Conservation (phyloP, 148 eudicot genomes). For the Cornus controversa region DNA sequence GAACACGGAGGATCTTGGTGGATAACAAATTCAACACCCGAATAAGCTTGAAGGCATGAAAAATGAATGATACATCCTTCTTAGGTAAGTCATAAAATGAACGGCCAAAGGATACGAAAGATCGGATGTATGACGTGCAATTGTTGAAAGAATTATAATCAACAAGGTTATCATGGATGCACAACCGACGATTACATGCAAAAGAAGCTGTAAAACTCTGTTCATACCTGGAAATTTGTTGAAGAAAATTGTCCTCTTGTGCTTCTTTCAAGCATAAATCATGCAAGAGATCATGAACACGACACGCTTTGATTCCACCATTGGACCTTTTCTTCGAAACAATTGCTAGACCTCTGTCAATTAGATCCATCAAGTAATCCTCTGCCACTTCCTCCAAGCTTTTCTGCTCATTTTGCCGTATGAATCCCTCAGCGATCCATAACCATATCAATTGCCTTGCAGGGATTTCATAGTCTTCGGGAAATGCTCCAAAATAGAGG, state of each 20-base stretch:
- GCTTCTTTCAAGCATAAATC: conserved; percentile 22
- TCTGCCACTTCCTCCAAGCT: not conserved
- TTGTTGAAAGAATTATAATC: too few relatives aligned
- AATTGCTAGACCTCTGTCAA: conserved; percentile 19
- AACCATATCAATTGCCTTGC: conserved; percentile 9
- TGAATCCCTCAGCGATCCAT: conserved; percentile 27
- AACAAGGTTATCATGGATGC: too few relatives aligned
- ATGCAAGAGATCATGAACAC: conserved; percentile 23
- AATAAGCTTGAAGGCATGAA: too few relatives aligned
- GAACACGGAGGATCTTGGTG: not conserved
- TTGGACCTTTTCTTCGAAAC: not conserved
- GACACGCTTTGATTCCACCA: conserved; percentile 17
- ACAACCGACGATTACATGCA: too few relatives aligned
- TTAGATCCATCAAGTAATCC: conserved; percentile 22
- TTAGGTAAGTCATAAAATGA: too few relatives aligned
- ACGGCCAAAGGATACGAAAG: too few relatives aligned
- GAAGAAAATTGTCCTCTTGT: conserved; percentile 15
- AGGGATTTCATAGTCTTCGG: conserved; percentile 1
- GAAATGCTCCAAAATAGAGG: not conserved
- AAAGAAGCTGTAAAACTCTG: too few relatives aligned
- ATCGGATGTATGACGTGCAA: too few relatives aligned
- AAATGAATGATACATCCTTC: too few relatives aligned
- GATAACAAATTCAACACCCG: conserved; percentile 1
- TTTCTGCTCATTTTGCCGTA: not conserved
- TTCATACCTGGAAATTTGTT: too few relatives aligned